Percentiles rank a stretch among this genome's conserved stretches.
Evolutionary conservation across 1,284 basidiomycete genomes (phyloP).

Genomic region (Bjerkandera adusta): DNA sequence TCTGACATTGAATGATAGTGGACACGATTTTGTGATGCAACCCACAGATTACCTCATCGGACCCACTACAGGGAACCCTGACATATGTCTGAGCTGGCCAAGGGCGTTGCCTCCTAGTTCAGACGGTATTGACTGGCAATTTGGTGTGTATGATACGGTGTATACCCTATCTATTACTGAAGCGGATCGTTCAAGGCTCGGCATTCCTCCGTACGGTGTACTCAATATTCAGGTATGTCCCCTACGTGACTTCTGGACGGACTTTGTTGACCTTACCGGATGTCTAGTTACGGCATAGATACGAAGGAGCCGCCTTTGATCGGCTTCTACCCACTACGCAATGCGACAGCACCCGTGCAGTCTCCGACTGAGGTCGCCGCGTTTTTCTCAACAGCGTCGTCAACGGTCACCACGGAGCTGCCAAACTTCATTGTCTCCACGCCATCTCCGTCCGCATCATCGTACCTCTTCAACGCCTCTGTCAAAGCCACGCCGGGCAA

Average conservation of each 20-base stretch:
- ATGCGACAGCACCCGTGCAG: constrained; percentile 40
- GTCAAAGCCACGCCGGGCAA: constrained; percentile 51
- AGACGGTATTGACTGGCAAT: constrained; percentile 87
- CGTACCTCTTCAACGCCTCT: constrained; percentile 74
- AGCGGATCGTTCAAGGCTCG: constrained; percentile 50
- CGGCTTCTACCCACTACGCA: constrained; percentile 63
- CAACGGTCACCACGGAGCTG: constrained; percentile 65
- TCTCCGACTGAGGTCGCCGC: constrained; percentile 44
- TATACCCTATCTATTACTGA: neutral
- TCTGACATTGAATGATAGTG: constrained; percentile 35
- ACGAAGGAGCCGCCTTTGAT: constrained; percentile 69
- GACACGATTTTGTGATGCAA: constrained; percentile 61
- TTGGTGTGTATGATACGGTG: constrained; percentile 45
- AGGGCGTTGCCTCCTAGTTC: constrained; percentile 60
- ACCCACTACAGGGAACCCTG: constrained; percentile 59
- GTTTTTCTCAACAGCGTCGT: constrained; percentile 60
- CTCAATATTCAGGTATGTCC: constrained; percentile 69
- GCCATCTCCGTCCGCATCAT: constrained; percentile 61
- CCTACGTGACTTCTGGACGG: neutral
- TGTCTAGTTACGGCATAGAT: constrained; percentile 70
- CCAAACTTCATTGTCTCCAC: constrained; percentile 76
- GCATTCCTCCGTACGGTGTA: constrained; percentile 83
- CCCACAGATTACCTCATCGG: constrained; percentile 86
- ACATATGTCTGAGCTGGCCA: constrained; percentile 83
- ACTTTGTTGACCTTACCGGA: constrained; percentile 10